Base-by-base conservation (phyloP, 768 basidiomycete species). In the Tylopilus rubrobrunneus region DNA sequence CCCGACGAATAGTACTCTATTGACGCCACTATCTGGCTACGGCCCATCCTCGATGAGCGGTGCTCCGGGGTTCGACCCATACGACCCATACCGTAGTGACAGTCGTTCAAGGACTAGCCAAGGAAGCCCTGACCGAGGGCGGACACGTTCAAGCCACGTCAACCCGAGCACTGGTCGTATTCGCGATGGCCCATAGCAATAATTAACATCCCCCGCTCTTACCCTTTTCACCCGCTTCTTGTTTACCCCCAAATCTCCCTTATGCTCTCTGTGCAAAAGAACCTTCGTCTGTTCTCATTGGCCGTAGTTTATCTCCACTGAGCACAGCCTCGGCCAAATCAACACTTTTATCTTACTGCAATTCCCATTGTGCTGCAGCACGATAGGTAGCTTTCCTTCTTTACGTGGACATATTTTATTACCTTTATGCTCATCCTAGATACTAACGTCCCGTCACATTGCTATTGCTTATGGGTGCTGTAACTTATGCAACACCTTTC, bases 1-100 rank as follows among this genome's bases (percentile, higher is more conserved):
- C 28, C 81, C 84, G 17, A 71, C 81, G 29, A 79, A 83, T 62
- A 87, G 83, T 68, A 87, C 84, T 25, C 74, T 89, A 50, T 73
- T 89, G 56, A 88, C 86, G 31, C 85, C 87, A n/a, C 73, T 87
- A 19, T 76, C 82, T 5, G 79, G 83, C 21, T 86, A 84, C 60
- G 76, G 78, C 55, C 62, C 73, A 8, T 59, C 76, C 28, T 66
- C 78, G n/a, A 57, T 76, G 52, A 50, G 57, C 36, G 52, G 60
- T 51, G 33, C 29, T 28, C 27, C 57, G 8, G 45, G 56, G 28
- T 49, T 60, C 41, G 49, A 59, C 31, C 17, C 54, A 10, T 72
- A 67, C 48, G 49, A 47, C 27, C 70, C 76, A 33, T 73, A 76
- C 48, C 74, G 73, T 42, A 66, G 66, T 42, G 69, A 66, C 49